Conservation (phyloP, 805 yeast genomes). For the Saccharomyces paradoxus region DNA sequence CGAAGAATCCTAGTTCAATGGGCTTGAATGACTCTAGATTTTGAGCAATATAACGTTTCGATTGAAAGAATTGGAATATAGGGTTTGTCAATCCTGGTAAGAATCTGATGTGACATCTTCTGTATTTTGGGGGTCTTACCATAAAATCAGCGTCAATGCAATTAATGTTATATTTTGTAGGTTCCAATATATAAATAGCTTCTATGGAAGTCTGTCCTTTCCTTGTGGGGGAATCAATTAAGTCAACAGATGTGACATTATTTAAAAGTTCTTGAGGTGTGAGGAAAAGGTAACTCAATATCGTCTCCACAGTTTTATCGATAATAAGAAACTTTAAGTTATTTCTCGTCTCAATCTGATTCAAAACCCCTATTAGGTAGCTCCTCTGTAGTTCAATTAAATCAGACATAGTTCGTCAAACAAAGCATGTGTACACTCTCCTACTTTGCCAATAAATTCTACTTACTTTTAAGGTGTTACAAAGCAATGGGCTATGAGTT, state of each 20-base stretch:
- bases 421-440: background rate
- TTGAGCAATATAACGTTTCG: constrained; percentile 25
- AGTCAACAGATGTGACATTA: constrained; percentile 55
- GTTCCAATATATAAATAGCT: constrained; percentile 74
- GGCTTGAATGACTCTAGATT: constrained; percentile 30
- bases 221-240: constrained; percentile 48
- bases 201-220: constrained; percentile 57
- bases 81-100: constrained; percentile 46
- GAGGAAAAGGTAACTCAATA: constrained; percentile 40
- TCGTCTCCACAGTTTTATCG: constrained; percentile 46
- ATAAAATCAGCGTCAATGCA: constrained; percentile 73
- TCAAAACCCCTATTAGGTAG: constrained; percentile 31
- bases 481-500: background rate
- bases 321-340: constrained; percentile 46
- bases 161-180: constrained; percentile 56
- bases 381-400: constrained; percentile 33
- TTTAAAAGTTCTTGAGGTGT: constrained; percentile 39
- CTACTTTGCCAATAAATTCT: background rate
- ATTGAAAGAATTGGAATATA: constrained; percentile 23
- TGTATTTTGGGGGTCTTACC: constrained; percentile 61
- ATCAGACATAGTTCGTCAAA: constrained; percentile 27
- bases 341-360: constrained; percentile 36
- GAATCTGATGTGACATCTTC: constrained; percentile 63
- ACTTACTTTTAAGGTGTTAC: background rate
- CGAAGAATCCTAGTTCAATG: constrained; percentile 45